Percentiles rank a stretch among this genome's conserved stretches.
Conservation (phyloP, 2,329 filamentous ascomycete species). For the Colletotrichum costaricense region DNA sequence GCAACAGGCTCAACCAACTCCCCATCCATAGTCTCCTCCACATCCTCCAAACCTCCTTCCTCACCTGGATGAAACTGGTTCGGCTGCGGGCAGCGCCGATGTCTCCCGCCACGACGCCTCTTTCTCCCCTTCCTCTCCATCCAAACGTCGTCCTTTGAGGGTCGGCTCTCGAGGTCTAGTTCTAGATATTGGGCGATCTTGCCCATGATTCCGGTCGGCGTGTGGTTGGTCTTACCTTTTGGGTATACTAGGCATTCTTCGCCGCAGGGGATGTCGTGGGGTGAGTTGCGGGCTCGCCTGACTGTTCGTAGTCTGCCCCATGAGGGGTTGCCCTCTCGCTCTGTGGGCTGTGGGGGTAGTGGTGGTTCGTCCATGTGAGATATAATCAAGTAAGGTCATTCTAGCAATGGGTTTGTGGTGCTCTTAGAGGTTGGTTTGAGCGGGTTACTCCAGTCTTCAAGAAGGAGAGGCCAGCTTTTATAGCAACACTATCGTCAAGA, state of each 20-base stretch:
- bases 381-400: not conserved
- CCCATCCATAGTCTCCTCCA: not conserved
- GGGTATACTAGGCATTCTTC: conserved; percentile 12
- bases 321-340: not conserved
- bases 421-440: not conserved
- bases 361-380: not conserved
- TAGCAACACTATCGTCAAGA: not conserved
- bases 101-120: not conserved
- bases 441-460: rapidly evolving
- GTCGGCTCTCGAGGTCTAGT: conserved; percentile 12
- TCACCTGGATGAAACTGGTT: not conserved
- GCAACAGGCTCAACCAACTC: not conserved
- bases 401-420: not conserved
- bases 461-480: not conserved
- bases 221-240: not conserved
- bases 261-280: conserved; percentile 12
- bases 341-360: not conserved
- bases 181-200: conserved; percentile 2
- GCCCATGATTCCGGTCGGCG: not conserved
- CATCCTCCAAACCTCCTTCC: too few relatives aligned
- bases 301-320: not conserved
- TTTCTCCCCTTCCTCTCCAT: not conserved
- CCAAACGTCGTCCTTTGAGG: not conserved
- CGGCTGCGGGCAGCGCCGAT: conserved; percentile 3
- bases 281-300: conserved; percentile 13